phyloP scores from a whole-genome alignment of 768 basidiomycete species.

The Lentinula detonsa region DNA sequence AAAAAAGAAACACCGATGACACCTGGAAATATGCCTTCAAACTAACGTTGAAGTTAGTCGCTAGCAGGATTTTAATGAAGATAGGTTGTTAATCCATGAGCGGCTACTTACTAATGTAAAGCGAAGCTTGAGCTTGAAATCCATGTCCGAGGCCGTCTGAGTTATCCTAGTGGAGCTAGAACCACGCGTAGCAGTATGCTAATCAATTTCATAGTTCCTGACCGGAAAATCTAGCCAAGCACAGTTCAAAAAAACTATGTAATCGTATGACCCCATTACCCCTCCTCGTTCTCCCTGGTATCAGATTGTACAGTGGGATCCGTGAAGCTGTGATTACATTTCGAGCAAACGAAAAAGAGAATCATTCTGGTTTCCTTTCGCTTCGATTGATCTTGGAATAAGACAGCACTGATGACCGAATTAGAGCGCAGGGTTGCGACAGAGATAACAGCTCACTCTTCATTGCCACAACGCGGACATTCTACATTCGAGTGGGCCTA shows the following conservation, averaged over 20 bases:
- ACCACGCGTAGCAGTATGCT: neutral
- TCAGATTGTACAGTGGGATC: conserved; percentile 60
- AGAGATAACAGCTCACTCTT: conserved; percentile 56
- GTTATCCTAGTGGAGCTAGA: neutral
- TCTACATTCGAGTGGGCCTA: conserved; percentile 80
- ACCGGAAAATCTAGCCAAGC: neutral
- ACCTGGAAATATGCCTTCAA: neutral
- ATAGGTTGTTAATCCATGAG: neutral
- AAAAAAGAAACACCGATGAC: neutral
- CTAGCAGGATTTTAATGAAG: neutral
- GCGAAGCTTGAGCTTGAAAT: too few species aligned
- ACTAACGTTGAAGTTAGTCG: neutral
- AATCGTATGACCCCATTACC: neutral
- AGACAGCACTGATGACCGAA: conserved; percentile 63
- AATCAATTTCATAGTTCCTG: neutral
- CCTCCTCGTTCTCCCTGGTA: conserved; percentile 1
- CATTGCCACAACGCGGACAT: conserved; percentile 77
- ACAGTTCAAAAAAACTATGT: neutral
- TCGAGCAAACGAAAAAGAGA: conserved; percentile 84
- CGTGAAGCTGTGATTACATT: conserved; percentile 70
- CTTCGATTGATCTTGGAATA: conserved; percentile 96
- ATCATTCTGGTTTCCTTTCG: conserved; percentile 95
- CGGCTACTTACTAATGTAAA: too few species aligned
- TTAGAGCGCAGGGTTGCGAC: neutral
- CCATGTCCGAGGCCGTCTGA: too few species aligned